Evolutionary conservation across 108 stramenopile species (phyloP).

Genomic region (Cyclostephanos invisitatus): DNA sequence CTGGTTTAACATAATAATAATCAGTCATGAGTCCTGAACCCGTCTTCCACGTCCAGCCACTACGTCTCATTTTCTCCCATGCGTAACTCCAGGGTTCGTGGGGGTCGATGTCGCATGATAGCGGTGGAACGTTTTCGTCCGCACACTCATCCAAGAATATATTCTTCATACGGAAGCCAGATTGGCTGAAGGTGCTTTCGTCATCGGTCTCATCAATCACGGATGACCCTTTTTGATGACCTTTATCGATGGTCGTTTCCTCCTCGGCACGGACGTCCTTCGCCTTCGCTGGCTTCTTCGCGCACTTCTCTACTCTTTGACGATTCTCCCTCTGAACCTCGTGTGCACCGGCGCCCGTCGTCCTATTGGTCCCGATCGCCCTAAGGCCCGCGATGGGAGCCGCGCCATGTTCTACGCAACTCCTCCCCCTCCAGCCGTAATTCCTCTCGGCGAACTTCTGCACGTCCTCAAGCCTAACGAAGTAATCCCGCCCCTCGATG

Average conservation of each 20-base stretch:
- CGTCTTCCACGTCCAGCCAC: slow-evolving; percentile 44
- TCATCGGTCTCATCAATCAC: background rate
- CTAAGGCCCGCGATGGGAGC: background rate
- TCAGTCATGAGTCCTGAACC: slow-evolving; percentile 40
- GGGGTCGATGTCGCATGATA: background rate
- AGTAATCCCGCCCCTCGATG: slow-evolving; percentile 40
- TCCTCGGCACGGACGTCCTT: background rate
- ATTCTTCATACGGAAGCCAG: slow-evolving; percentile 20
- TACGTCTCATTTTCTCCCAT: slow-evolving; percentile 29
- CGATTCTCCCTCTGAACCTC: slow-evolving; percentile 1
- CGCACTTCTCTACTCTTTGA: background rate
- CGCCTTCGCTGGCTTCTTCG: slow-evolving; percentile 1
- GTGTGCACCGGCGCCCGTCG: background rate
- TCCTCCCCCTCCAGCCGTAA: slow-evolving; percentile 35
- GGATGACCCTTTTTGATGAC: background rate
- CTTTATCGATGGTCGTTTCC: background rate
- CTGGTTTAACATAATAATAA: slow-evolving; percentile 46
- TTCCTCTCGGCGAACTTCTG: slow-evolving; percentile 37
- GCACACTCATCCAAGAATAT: slow-evolving; percentile 24
- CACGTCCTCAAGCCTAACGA: slow-evolving; percentile 26
- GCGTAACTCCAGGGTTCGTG: slow-evolving; percentile 30
- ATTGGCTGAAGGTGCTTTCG: slow-evolving; percentile 19
- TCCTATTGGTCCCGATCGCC: background rate
- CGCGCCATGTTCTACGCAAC: background rate
- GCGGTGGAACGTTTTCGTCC: slow-evolving; percentile 17